Percentiles rank a stretch among this genome's conserved stretches.
Evolutionary conservation across 2,329 filamentous ascomycete genomes (phyloP).

Genomic region (Thermothelomyces thermophilus): DNA sequence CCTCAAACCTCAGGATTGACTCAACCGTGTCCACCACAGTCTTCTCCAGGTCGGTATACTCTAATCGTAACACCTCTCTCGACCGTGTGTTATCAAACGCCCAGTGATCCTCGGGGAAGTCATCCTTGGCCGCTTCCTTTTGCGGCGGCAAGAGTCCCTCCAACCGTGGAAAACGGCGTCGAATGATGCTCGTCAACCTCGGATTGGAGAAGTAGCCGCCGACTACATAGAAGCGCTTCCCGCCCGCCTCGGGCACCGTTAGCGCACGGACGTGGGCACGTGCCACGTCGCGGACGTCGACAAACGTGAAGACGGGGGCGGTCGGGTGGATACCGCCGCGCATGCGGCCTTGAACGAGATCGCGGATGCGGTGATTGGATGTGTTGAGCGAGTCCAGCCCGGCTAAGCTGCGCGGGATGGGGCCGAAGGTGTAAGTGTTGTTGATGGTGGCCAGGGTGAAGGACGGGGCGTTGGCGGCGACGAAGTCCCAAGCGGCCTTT

Average conservation of each 20-base stretch:
- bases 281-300: conserved; percentile 57
- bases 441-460: conserved; percentile 58
- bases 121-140: conserved; percentile 33
- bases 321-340: conserved; percentile 53
- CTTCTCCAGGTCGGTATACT: conserved; percentile 52
- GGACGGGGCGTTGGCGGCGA: conserved; percentile 47
- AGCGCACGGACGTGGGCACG: conserved; percentile 56
- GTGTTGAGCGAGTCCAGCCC: conserved; percentile 62
- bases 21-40: conserved; percentile 53
- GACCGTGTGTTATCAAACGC: conserved; percentile 50
- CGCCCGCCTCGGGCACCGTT: conserved; percentile 48
- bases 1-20: conserved; percentile 32
- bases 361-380: conserved; percentile 60
- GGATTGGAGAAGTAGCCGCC: conserved; percentile 56
- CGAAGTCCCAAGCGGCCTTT: conserved; percentile 59
- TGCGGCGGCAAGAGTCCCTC: conserved; percentile 39
- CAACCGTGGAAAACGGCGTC: conserved; percentile 48
- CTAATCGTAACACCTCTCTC: conserved; percentile 50
- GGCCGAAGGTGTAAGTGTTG: conserved; percentile 57
- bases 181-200: conserved; percentile 49
- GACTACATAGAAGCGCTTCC: conserved; percentile 58
- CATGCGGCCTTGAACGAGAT: conserved; percentile 56
- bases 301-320: conserved; percentile 50
- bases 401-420: conserved; percentile 57
- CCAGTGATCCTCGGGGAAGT: conserved; percentile 44